Conservation (phyloP, 768 basidiomycete genomes). For the Pleurotus eryngii region DNA sequence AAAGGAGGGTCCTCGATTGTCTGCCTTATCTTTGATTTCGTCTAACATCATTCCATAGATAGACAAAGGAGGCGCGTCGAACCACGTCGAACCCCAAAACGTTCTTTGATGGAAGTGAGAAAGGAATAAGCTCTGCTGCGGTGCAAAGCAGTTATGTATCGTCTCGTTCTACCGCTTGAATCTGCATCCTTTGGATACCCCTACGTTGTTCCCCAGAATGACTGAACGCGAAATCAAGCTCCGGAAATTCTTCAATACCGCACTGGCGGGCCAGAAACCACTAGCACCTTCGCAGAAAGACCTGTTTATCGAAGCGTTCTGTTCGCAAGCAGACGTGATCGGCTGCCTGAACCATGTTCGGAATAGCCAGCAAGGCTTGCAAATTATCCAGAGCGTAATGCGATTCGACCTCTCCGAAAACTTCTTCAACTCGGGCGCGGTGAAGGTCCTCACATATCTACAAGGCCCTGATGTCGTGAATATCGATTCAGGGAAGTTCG, state of each 20-base stretch:
- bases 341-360: slow-evolving; percentile 35
- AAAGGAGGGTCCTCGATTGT: too few species aligned
- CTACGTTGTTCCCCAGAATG: not conserved
- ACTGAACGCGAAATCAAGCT: slow-evolving; percentile 18
- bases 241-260: slow-evolving; percentile 28
- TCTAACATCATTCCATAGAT: not conserved
- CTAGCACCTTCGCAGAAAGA: slow-evolving; percentile 21
- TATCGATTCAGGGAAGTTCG: slow-evolving; percentile 38
- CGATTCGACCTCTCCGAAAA: slow-evolving; percentile 29
- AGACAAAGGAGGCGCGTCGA: not conserved
- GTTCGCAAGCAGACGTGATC: slow-evolving; percentile 32
- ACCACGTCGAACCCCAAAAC: not conserved
- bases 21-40: too few species aligned
- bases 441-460: slow-evolving; percentile 35
- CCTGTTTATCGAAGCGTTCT: slow-evolving; percentile 47
- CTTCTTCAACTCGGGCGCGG: slow-evolving; percentile 41
- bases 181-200: not conserved
- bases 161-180: not conserved
- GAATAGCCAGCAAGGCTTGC: slow-evolving; percentile 30
- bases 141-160: not conserved
- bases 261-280: slow-evolving; percentile 25
- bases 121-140: not conserved
- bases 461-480: slow-evolving; percentile 30
- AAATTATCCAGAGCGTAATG: slow-evolving; percentile 38
- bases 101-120: not conserved